Conservation (phyloP, 192 early-diverging fungal species). For the Mortierella hygrophila region DNA sequence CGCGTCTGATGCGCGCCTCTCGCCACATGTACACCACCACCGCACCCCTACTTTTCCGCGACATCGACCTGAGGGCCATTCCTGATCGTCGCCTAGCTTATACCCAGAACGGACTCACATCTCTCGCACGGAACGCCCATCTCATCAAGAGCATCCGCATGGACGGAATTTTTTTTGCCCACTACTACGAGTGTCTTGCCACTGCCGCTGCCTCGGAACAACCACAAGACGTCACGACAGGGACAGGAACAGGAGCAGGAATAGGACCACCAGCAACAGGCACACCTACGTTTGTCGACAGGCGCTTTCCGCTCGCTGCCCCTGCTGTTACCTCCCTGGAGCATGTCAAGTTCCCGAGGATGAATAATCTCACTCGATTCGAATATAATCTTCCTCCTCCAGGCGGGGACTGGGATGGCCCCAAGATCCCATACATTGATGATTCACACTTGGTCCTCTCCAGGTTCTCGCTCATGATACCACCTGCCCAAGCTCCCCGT, state of each 20-base stretch:
- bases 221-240: too few relatives aligned
- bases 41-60: neutral
- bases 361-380: neutral
- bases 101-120: neutral
- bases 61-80: neutral
- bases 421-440: neutral
- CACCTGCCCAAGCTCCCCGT: neutral
- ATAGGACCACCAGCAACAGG: neutral
- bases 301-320: too few relatives aligned
- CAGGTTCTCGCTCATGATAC: neutral
- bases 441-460: neutral
- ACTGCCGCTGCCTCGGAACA: too few relatives aligned
- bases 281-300: too few relatives aligned
- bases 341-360: neutral
- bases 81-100: neutral
- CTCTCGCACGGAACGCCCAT: neutral
- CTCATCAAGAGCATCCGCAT: neutral
- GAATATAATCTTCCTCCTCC: neutral
- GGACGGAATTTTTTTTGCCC: neutral
- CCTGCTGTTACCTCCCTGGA: too few relatives aligned
- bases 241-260: neutral
- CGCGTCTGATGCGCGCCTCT: neutral
- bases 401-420: neutral
- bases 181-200: neutral
- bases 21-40: neutral